Evolutionary conservation across 345 rosid species (phyloP).

Genomic region (Reutealis trisperma): DNA sequence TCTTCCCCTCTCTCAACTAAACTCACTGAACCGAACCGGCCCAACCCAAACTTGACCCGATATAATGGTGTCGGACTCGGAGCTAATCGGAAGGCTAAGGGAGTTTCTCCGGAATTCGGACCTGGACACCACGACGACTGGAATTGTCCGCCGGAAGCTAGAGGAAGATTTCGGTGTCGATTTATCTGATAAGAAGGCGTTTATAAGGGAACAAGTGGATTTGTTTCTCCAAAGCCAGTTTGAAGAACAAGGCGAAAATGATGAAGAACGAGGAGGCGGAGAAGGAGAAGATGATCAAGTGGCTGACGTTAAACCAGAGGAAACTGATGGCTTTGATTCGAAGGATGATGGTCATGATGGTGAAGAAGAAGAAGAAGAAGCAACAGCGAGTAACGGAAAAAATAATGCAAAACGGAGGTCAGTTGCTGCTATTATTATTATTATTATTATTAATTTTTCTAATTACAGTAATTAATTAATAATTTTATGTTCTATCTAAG

Average conservation of each 20-base stretch:
- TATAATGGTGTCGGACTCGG: constrained; percentile 54
- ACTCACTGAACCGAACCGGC: neutral
- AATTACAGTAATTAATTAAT: neutral
- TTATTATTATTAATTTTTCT: neutral
- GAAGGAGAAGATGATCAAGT: constrained; percentile 26
- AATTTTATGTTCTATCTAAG: neutral
- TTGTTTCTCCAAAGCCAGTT: constrained; percentile 40
- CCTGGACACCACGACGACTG: constrained; percentile 50
- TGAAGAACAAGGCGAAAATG: constrained; percentile 25
- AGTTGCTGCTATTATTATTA: constrained; percentile 11
- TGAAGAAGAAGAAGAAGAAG: constrained; percentile 15
- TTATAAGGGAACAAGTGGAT: constrained; percentile 53
- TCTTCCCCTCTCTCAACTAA: neutral
- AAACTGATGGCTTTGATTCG: constrained; percentile 22
- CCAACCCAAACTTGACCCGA: neutral
- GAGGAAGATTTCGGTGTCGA: constrained; percentile 50
- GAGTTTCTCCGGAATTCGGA: constrained; percentile 45
- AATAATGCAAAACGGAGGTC: constrained; percentile 34
- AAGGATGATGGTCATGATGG: constrained; percentile 19
- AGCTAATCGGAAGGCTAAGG: constrained; percentile 38
- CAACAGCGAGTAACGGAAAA: constrained; percentile 18
- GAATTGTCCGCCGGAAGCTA: constrained; percentile 42
- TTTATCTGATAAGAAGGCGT: constrained; percentile 45
- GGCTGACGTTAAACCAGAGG: constrained; percentile 29
- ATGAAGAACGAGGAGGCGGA: neutral